These are phyloP conservation scores for Lanmaoa rubissima DNA, from an alignment of 768 basidiomycete species.

Conservation along the genomic window DNA sequence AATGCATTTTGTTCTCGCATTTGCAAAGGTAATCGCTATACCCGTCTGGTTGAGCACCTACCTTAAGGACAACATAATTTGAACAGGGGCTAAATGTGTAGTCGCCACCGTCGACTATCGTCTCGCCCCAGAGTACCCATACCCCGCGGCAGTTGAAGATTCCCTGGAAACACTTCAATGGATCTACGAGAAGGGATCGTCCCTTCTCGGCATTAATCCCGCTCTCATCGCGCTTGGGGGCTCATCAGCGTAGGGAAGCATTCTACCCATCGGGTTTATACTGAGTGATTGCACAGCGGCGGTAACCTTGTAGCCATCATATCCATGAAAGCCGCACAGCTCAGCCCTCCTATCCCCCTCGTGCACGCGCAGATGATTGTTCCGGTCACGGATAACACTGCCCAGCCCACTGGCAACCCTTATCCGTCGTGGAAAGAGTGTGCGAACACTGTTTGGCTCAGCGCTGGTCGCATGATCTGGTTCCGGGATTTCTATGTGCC, in stretches of 20 bases:
- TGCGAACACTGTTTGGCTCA: conserved; percentile 58
- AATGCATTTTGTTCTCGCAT: conserved; percentile 48
- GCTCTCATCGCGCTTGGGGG: conserved; percentile 66
- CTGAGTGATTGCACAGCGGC: conserved; percentile 45
- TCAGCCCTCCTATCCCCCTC: conserved; percentile 49
- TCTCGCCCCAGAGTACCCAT: conserved; percentile 35
- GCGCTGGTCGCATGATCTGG: conserved; percentile 68
- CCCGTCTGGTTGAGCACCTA: background rate
- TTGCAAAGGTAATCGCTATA: conserved; percentile 24
- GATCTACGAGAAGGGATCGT: conserved; percentile 40
- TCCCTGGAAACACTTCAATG: conserved; percentile 37
- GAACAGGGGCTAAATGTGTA: conserved; percentile 32
- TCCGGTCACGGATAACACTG: conserved; percentile 76
- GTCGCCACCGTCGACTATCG: conserved; percentile 34
- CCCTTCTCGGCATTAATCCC: conserved; percentile 47
- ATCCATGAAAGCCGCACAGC: conserved; percentile 58
- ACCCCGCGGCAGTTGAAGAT: conserved; percentile 35
- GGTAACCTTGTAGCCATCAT: conserved; percentile 71
- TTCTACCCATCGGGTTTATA: background rate
- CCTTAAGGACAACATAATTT: background rate
- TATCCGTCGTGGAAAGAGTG: conserved; percentile 60
- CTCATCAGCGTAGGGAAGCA: conserved; percentile 54
- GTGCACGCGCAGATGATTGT: conserved; percentile 67
- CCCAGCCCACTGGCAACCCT: conserved; percentile 36
- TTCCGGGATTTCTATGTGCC: conserved; percentile 70